Conservation (phyloP, 257 asterid genomes). For the Capsicum chinense region DNA sequence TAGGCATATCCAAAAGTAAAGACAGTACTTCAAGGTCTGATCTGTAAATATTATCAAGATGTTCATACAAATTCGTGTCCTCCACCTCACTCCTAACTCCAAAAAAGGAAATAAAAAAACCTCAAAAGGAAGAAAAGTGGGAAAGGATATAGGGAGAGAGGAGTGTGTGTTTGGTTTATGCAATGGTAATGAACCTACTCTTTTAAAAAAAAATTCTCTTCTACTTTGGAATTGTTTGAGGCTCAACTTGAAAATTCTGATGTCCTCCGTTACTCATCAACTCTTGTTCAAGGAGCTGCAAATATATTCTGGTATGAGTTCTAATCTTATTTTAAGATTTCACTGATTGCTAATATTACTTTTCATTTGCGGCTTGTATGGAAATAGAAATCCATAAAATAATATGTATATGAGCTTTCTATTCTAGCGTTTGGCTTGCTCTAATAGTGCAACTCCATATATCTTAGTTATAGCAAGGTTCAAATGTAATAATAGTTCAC, state of each 20-base stretch:
- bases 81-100: slow-evolving; percentile 15
- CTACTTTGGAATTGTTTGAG: slow-evolving; percentile 74
- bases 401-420: neutral
- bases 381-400: neutral
- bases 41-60: slow-evolving; percentile 1
- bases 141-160: neutral
- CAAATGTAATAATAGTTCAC: slow-evolving; percentile 11
- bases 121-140: neutral
- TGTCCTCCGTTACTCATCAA: slow-evolving; percentile 83
- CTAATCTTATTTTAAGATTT: slow-evolving; percentile 9
- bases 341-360: neutral
- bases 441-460: neutral
- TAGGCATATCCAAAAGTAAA: neutral
- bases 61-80: neutral
- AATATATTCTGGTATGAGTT: slow-evolving; percentile 91
- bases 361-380: neutral
- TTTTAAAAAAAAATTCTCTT: slow-evolving; percentile 18
- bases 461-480: neutral
- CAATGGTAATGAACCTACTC: neutral
- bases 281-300: slow-evolving; percentile 95
- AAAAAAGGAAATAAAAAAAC: neutral
- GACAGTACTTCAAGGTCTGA: neutral
- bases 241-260: slow-evolving; percentile 77
- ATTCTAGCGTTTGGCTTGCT: neutral
- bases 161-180: too few species aligned